Percentiles rank a stretch among this genome's conserved stretches.
phyloP scores from a whole-genome alignment of 2,329 filamentous ascomycete species.

The Pezicula neosporulosa region DNA sequence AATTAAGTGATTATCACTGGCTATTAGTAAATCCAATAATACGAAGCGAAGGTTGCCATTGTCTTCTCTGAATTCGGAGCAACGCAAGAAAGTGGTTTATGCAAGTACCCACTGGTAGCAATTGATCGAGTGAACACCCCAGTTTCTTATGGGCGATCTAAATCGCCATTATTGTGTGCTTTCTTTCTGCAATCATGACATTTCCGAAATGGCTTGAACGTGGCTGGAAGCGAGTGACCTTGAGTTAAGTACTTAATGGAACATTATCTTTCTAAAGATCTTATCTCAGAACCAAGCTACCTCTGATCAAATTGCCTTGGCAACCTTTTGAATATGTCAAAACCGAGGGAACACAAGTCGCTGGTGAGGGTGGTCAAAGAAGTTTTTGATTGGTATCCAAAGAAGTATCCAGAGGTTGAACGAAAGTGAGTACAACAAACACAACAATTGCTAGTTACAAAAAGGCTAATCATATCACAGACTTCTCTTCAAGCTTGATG shows the following conservation, averaged over 20 bases:
- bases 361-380: constrained; percentile 3
- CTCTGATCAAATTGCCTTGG: too few species aligned
- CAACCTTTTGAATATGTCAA: not conserved
- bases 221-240: not conserved
- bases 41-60: too few species aligned
- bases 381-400: constrained; percentile 30
- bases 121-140: too few species aligned
- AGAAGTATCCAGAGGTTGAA: constrained; percentile 32
- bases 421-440: constrained; percentile 32
- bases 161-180: constrained; percentile 1
- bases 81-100: too few species aligned
- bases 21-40: too few species aligned
- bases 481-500: constrained; percentile 32
- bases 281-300: not conserved
- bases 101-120: too few species aligned
- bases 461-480: not conserved
- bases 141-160: too few species aligned
- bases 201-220: not conserved
- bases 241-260: not conserved
- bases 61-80: too few species aligned
- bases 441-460: not conserved
- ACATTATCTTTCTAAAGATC: not conserved
- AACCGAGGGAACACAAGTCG: not conserved
- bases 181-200: not conserved
- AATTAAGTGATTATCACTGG: too few species aligned